phyloP scores from a whole-genome alignment of 169 alveolate species.

The Plasmodium falciparum region DNA sequence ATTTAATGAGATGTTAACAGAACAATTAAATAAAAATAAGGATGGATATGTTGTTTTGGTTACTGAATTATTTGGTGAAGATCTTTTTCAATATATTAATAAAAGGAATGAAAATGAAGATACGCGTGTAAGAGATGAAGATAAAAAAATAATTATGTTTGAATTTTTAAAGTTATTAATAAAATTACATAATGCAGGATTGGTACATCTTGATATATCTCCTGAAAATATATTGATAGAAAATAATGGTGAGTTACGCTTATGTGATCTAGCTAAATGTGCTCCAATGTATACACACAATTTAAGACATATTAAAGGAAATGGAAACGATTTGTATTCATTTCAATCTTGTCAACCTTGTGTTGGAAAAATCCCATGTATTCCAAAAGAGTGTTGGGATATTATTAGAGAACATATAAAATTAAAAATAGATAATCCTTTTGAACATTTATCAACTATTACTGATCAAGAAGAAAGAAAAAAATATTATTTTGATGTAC shows the following conservation, averaged over 20 bases:
- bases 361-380: conserved; percentile 87
- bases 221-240: conserved; percentile 87
- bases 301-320: conserved; percentile 79
- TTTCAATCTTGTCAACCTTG: conserved; percentile 87
- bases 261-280: conserved; percentile 87
- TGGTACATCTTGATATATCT: conserved; percentile 86
- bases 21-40: conserved; percentile 48
- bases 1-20: conserved; percentile 56
- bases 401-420: conserved; percentile 77
- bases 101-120: conserved; percentile 53
- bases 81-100: conserved; percentile 79
- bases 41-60: conserved; percentile 80
- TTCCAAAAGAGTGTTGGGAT: conserved; percentile 90
- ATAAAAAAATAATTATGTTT: conserved; percentile 79
- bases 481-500: conserved; percentile 82
- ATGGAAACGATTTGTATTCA: conserved; percentile 70
- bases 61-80: conserved; percentile 82
- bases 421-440: conserved; percentile 48
- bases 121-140: conserved; percentile 78
- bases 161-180: conserved; percentile 76
- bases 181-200: conserved; percentile 83
- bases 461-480: conserved; percentile 76
- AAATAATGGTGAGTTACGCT: conserved; percentile 78
- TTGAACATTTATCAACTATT: conserved; percentile 14
- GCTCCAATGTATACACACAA: conserved; percentile 81